Base-by-base conservation (phyloP, 805 yeast genomes). In the Saturnispora hagleri region DNA sequence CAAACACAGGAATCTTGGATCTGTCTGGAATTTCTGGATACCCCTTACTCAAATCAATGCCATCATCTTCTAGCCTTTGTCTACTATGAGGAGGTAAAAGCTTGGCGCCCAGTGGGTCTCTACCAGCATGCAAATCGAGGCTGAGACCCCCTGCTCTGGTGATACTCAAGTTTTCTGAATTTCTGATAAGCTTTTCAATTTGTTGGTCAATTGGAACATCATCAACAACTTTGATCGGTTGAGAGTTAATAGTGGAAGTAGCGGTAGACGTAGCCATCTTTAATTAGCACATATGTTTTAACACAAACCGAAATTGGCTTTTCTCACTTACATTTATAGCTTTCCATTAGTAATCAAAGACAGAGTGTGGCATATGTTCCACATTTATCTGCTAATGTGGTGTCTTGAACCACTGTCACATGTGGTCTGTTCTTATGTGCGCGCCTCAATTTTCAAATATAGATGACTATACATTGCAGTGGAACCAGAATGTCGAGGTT, bases 21-120 rank as follows among this genome's bases (percentile, higher is more conserved):
- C 54, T 55, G 7, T 56, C 54, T 7, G 75, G 73, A 49, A 67
- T 58, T 22, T 59, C 63, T 20, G 75, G 75, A 56, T 72, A 72
- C 18, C 75, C 75, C 24, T 60, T 38, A 5, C 67, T 55, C 10
- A 69, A 31, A 50, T 71, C 74, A 53, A 72, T 59, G 8, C 69
- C 69, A 50, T 58, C 63, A 48, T 64, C 65, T 22, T 63, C 71
- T 26, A 66, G 65, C 55, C 75, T 63, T 22, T 58, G 61, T 22
- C 58, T 53, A 52, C 48, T n/a, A n/a, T 20, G 20, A 20, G 20
- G 20, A 20, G 20, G 20, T 20, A 20, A 20, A 20, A 20, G 20
- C 20, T 48, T 59, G 60, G 55, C 46, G 17, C 62, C 61, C 4
- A 31, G 53, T 3, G 51, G 47, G 43, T 58, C 59, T 7, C 42